Evolutionary conservation across 768 basidiomycete genomes (phyloP).

Genomic region (Hydnomerulius pinastri): DNA sequence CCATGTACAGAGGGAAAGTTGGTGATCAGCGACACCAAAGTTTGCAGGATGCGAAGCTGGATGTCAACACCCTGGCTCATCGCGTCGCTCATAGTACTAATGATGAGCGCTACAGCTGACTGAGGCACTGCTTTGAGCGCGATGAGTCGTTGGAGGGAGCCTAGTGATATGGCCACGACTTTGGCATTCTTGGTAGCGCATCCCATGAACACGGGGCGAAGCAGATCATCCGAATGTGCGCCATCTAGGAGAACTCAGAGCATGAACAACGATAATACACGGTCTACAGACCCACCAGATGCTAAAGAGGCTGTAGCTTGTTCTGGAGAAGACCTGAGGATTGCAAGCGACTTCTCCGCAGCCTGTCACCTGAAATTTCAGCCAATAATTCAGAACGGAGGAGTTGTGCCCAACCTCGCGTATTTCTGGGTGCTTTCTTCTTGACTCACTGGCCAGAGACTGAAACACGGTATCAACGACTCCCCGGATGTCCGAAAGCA

Average conservation of each 20-base stretch:
- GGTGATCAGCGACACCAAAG: slow-evolving; percentile 86
- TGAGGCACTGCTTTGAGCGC: slow-evolving; percentile 83
- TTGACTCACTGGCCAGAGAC: slow-evolving; percentile 88
- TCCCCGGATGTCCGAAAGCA: slow-evolving; percentile 5
- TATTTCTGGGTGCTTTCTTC: slow-evolving; percentile 88
- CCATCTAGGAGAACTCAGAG: slow-evolving; percentile 51
- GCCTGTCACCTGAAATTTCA: slow-evolving; percentile 48
- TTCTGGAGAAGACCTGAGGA: slow-evolving; percentile 80
- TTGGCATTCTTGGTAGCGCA: slow-evolving; percentile 93
- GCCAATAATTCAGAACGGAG: background rate
- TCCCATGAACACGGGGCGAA: slow-evolving; percentile 90
- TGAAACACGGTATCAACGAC: slow-evolving; percentile 29
- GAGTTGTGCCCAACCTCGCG: slow-evolving; percentile 67
- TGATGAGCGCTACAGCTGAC: slow-evolving; percentile 74
- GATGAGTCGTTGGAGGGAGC: slow-evolving; percentile 89
- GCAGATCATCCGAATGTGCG: slow-evolving; percentile 76
- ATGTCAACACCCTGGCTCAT: slow-evolving; percentile 96
- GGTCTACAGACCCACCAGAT: slow-evolving; percentile 56
- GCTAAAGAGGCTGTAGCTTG: slow-evolving; percentile 71
- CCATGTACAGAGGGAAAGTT: slow-evolving; percentile 85
- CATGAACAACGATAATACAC: background rate
- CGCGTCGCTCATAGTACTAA: slow-evolving; percentile 83
- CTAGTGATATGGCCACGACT: slow-evolving; percentile 89
- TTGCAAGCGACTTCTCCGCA: slow-evolving; percentile 83
- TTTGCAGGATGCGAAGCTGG: slow-evolving; percentile 91